Conservation (phyloP, 2,329 filamentous ascomycete genomes). For the Phialophora macrospora region DNA sequence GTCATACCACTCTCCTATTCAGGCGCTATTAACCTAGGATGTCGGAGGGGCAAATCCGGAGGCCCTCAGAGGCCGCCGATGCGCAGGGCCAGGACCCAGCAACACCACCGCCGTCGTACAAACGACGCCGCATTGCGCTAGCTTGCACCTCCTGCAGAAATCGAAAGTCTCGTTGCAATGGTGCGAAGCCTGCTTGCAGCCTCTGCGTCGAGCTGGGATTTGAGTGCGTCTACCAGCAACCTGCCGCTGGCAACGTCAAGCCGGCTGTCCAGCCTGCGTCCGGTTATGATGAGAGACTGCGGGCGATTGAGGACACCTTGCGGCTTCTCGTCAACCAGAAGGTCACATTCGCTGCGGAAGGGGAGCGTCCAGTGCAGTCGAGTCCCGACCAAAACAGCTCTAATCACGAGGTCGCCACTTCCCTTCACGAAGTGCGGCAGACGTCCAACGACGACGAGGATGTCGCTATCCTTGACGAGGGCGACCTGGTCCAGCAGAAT, state of each 20-base stretch:
- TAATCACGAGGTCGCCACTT: not conserved
- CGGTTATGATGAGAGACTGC: constrained; percentile 31
- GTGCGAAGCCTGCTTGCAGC: constrained; percentile 50
- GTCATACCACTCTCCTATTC: constrained; percentile 15
- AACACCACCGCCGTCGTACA: constrained; percentile 37
- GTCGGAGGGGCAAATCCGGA: constrained; percentile 21
- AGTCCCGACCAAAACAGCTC: constrained; percentile 13
- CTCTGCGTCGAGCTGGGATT: constrained; percentile 50
- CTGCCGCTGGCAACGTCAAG: constrained; percentile 26
- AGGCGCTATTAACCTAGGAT: not conserved
- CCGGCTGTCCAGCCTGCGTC: constrained; percentile 10
- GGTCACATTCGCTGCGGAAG: constrained; percentile 5
- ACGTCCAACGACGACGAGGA: constrained; percentile 26
- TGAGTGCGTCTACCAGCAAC: constrained; percentile 50
- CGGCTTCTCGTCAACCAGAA: constrained; percentile 30
- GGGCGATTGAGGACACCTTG: constrained; percentile 34
- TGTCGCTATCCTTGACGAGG: constrained; percentile 32
- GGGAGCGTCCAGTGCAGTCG: constrained; percentile 8
- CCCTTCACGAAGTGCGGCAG: constrained; percentile 1
- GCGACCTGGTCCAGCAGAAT: constrained; percentile 22
- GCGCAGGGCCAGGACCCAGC: constrained; percentile 23
- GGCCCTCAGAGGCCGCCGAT: constrained; percentile 24
- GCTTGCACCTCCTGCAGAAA: constrained; percentile 49
- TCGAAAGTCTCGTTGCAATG: constrained; percentile 51
- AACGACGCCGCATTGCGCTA: constrained; percentile 48